Percentiles rank a stretch among this genome's conserved stretches.
These are phyloP conservation scores for Mallotus repandus DNA, from an alignment of 441 rosid genomes.

Conservation along the genomic window DNA sequence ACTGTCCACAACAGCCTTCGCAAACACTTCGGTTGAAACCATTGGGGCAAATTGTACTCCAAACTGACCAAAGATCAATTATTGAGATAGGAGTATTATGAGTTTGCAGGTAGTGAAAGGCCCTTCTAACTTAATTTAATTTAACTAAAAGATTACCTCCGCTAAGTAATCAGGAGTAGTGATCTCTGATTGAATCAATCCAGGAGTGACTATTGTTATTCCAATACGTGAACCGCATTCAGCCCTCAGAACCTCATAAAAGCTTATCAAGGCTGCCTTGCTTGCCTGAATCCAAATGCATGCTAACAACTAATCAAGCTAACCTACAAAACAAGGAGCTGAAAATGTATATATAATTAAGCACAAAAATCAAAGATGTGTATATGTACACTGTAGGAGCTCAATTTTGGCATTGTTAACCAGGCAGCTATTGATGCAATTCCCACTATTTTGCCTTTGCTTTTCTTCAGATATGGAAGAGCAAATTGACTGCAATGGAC, in stretches of 20 bases:
- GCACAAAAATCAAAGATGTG: background rate
- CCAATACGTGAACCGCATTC: slow-evolving; percentile 45
- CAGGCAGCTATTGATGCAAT: slow-evolving; percentile 31
- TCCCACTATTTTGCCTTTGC: slow-evolving; percentile 39
- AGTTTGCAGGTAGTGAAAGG: background rate
- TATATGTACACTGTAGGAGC: slow-evolving; percentile 32
- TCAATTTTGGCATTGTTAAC: slow-evolving; percentile 27
- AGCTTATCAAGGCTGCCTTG: slow-evolving; percentile 50
- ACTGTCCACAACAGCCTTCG: slow-evolving; percentile 43
- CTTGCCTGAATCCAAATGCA: slow-evolving; percentile 40
- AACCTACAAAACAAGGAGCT: background rate
- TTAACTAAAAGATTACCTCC: slow-evolving; percentile 8
- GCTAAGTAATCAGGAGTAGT: slow-evolving; percentile 11
- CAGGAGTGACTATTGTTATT: slow-evolving; percentile 49
- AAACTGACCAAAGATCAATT: background rate
- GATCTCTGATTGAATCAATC: slow-evolving; percentile 42
- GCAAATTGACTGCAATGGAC: slow-evolving; percentile 32
- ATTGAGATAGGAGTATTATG: background rate
- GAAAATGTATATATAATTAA: background rate
- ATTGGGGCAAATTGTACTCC: slow-evolving; percentile 21
- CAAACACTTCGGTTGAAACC: slow-evolving; percentile 37
- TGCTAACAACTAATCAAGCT: background rate
- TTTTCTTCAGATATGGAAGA: slow-evolving; percentile 34
- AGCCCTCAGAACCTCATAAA: slow-evolving; percentile 45
- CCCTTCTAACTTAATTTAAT: too few species aligned